Evolutionary conservation across 1,139 yeast genomes (phyloP).

Genomic region (Saccharomyces hybrid): DNA sequence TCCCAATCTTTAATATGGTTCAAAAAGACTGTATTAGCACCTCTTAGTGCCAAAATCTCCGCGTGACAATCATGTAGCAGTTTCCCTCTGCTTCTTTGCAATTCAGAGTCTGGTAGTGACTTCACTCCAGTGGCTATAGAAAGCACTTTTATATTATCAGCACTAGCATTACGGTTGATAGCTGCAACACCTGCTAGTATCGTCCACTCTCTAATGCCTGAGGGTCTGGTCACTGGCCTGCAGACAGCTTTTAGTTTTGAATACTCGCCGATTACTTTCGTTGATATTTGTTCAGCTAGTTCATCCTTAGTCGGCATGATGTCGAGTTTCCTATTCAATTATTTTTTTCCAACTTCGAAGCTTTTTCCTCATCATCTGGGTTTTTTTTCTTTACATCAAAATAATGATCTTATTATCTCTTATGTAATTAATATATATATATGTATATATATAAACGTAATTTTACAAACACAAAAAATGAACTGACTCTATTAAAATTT

Average conservation of each 20-base stretch:
- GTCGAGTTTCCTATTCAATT: neutral
- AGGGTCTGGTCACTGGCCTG: conserved; percentile 52
- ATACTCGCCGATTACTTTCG: conserved; percentile 31
- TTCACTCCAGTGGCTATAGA: conserved; percentile 78
- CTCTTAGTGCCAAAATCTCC: conserved; percentile 64
- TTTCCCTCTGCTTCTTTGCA: conserved; percentile 43
- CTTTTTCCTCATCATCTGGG: neutral
- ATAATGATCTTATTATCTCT: neutral
- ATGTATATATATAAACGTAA: neutral
- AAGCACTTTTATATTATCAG: conserved; percentile 33
- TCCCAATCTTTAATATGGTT: conserved; percentile 22
- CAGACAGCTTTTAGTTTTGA: conserved; percentile 37
- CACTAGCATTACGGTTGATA: conserved; percentile 19
- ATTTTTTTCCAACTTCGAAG: neutral
- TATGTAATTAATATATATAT: conserved; percentile 1
- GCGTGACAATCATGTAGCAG: conserved; percentile 86
- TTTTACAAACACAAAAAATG: neutral
- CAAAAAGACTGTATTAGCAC: conserved; percentile 43
- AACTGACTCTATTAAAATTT: conserved; percentile 23
- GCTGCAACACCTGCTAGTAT: conserved; percentile 70
- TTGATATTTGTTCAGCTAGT: conserved; percentile 30
- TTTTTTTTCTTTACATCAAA: neutral
- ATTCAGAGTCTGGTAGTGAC: conserved; percentile 48
- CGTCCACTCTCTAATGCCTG: conserved; percentile 74
- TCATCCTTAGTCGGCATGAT: neutral